Conservation (phyloP, 2,329 filamentous ascomycete genomes). For the Hymenoscyphus fructigenus region DNA sequence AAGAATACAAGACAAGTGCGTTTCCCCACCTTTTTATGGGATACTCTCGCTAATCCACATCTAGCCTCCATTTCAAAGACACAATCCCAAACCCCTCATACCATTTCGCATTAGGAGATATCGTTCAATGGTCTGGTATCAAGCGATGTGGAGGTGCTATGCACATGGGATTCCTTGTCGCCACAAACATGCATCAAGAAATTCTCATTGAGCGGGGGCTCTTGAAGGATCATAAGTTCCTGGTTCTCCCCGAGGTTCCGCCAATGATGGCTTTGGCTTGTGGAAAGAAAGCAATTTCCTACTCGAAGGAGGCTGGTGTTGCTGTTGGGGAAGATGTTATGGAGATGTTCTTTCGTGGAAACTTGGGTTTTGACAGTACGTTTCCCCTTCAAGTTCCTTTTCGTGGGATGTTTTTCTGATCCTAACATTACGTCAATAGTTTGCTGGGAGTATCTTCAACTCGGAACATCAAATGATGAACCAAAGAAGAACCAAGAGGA, state of each 20-base stretch:
- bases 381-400: conserved; percentile 23
- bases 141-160: conserved; percentile 77
- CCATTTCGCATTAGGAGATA: conserved; percentile 71
- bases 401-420: not conserved
- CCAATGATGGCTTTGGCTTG: conserved; percentile 71
- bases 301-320: conserved; percentile 56
- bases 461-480: conserved; percentile 3
- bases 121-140: conserved; percentile 72
- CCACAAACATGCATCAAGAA: conserved; percentile 65
- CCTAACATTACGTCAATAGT: conserved; percentile 1
- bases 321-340: conserved; percentile 61
- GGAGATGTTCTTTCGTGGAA: conserved; percentile 64
- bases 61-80: conserved; percentile 54
- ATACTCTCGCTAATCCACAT: conserved; percentile 5
- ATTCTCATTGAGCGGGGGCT: conserved; percentile 47
- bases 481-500: not conserved
- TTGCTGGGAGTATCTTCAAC: conserved; percentile 13
- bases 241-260: conserved; percentile 53
- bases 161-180: conserved; percentile 67
- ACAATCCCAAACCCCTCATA: conserved; percentile 54
- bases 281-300: conserved; percentile 67
- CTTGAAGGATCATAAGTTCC: conserved; percentile 45
- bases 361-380: conserved; percentile 65
- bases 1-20: conserved; percentile 57
- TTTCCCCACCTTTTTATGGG: conserved; percentile 10